A percentile compares a stretch with the other conserved stretches of the same genome.
These are phyloP conservation scores for Monosporascus cannonballus DNA, from an alignment of 2,329 filamentous ascomycete species.

Conservation along the genomic window DNA sequence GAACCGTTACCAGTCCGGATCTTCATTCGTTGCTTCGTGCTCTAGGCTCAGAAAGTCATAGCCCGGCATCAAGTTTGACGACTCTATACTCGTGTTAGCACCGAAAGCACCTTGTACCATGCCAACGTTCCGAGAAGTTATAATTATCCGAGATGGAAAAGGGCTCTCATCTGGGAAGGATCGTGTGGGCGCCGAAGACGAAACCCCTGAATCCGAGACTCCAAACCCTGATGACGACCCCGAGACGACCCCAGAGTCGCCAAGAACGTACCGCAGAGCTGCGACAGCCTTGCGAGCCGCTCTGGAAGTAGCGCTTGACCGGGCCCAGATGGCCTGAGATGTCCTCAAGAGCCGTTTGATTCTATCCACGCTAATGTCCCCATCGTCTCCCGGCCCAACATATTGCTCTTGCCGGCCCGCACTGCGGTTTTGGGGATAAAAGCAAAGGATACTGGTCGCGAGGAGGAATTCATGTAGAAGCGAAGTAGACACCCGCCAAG, in stretches of 20 bases:
- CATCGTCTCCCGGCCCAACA: constrained; percentile 1
- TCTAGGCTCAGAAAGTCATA: not conserved
- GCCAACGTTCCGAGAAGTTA: not conserved
- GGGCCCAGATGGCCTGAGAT: constrained; percentile 14
- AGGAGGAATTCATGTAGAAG: constrained; percentile 4
- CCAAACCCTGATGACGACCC: too few species aligned
- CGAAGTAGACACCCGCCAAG: not conserved
- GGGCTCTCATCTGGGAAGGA: not conserved
- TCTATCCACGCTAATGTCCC: not conserved
- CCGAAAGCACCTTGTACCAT: not conserved
- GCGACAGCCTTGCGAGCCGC: constrained; percentile 14
- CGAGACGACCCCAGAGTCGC: not conserved
- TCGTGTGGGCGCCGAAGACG: not conserved
- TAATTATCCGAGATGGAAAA: too few species aligned
- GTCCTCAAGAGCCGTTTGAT: constrained; percentile 7
- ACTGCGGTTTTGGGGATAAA: constrained; percentile 30
- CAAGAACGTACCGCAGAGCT: constrained; percentile 4
- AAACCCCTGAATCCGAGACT: too few species aligned
- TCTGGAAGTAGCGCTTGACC: constrained; percentile 9
- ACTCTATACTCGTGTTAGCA: not conserved
- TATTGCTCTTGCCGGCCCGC: not conserved
- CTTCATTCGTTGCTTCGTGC: not conserved
- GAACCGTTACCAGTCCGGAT: not conserved
- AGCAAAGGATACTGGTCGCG: constrained; percentile 5
- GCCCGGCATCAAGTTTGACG: not conserved